Conservation (phyloP, 192 early-diverging fungal species). For the Entophlyctis helioformis region DNA sequence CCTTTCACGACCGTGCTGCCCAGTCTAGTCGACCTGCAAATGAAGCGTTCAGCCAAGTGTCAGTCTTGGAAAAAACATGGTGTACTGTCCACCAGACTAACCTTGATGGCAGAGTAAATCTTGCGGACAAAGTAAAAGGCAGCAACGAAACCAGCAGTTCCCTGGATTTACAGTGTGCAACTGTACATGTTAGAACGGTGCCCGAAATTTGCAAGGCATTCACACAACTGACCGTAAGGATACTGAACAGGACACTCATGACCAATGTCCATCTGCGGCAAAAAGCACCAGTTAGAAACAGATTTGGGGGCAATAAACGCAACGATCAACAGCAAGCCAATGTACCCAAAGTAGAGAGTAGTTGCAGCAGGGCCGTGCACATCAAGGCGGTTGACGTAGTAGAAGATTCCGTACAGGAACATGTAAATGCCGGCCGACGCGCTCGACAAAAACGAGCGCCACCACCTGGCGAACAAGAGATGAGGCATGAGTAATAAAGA, state of each 20-base stretch:
- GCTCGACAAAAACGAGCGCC: conserved; percentile 72
- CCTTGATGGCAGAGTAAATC: conserved; percentile 69
- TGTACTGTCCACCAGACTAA: too few relatives aligned
- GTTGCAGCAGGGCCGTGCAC: conserved; percentile 54
- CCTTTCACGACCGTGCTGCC: too few relatives aligned
- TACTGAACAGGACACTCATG: conserved; percentile 51
- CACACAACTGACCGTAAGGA: conserved; percentile 28
- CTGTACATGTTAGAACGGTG: background rate
- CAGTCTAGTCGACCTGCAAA: too few relatives aligned
- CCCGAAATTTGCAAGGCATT: background rate
- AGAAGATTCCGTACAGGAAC: conserved; percentile 67
- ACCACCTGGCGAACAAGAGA: conserved; percentile 56
- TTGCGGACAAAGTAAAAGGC: conserved; percentile 59
- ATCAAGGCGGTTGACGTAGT: conserved; percentile 54
- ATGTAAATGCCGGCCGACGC: conserved; percentile 68
- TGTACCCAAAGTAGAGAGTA: conserved; percentile 64
- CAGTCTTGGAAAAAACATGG: too few relatives aligned
- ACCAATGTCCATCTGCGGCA: conserved; percentile 32
- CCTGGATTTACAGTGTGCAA: conserved; percentile 10
- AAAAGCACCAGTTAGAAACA: background rate
- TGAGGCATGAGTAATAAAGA: conserved; percentile 6
- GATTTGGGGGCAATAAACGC: background rate
- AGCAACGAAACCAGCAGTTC: conserved; percentile 68
- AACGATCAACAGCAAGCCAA: conserved; percentile 4
- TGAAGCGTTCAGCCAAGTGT: too few relatives aligned